Conservation (phyloP, 768 basidiomycete genomes). For the Mycena maculata region DNA sequence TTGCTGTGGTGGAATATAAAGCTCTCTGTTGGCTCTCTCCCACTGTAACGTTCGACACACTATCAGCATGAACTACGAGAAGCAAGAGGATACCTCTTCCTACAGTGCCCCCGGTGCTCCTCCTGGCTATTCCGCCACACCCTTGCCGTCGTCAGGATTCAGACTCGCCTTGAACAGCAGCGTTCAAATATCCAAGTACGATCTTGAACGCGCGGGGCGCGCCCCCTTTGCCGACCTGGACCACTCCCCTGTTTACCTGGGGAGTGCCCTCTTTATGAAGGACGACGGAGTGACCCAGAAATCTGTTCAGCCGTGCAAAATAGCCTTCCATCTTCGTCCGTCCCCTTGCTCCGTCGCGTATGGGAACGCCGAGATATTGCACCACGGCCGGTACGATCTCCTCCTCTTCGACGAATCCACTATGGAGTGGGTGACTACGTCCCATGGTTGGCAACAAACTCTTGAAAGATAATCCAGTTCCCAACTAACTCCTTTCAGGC, state of each 20-base stretch:
- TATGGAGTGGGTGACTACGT: constrained; percentile 82
- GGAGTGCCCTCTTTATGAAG: constrained; percentile 71
- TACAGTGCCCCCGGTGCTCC: constrained; percentile 8
- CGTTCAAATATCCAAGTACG: constrained; percentile 48
- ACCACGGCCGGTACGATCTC: constrained; percentile 78
- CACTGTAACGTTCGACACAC: too few species aligned
- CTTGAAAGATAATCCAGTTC: constrained; percentile 37
- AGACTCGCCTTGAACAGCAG: constrained; percentile 43
- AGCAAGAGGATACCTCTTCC: background rate
- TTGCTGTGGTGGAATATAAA: too few species aligned
- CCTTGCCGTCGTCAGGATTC: constrained; percentile 44
- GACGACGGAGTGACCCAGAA: constrained; percentile 39
- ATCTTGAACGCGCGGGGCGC: constrained; percentile 52
- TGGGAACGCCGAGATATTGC: constrained; percentile 69
- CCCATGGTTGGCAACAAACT: constrained; percentile 63
- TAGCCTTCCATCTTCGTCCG: constrained; percentile 68
- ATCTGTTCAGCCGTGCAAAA: constrained; percentile 88
- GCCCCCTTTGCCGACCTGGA: constrained; percentile 70
- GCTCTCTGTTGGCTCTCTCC: too few species aligned
- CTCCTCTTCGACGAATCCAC: constrained; percentile 72
- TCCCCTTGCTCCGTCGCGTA: constrained; percentile 66
- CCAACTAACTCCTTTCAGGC: constrained; percentile 71
- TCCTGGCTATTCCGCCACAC: constrained; percentile 19
- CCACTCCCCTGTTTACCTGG: constrained; percentile 75
- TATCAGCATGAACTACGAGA: constrained; percentile 29